phyloP scores from a whole-genome alignment of 164 flowering plant genomes.

The Nelumbo lutea region DNA sequence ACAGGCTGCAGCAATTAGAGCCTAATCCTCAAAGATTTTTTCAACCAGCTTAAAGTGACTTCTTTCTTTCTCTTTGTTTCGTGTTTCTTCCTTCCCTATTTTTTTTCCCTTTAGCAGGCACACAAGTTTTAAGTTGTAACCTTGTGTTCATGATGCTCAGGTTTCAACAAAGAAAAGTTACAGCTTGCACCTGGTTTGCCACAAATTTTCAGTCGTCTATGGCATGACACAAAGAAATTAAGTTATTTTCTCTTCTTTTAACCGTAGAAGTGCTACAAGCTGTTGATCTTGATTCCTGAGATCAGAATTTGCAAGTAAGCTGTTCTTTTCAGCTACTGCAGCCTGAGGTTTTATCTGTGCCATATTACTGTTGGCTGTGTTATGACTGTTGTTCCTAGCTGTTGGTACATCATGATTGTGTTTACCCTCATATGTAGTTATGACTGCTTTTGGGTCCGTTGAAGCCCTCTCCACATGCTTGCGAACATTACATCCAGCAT shows the following conservation, averaged over 20 bases:
- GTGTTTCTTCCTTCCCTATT: neutral
- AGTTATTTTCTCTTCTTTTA: constrained; percentile 51
- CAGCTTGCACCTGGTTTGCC: neutral
- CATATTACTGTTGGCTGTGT: constrained; percentile 24
- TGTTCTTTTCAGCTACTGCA: constrained; percentile 25
- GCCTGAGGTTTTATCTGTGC: constrained; percentile 31
- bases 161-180: neutral
- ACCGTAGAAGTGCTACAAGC: constrained; percentile 35
- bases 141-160: neutral
- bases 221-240: constrained; percentile 7
- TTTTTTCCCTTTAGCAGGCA: neutral
- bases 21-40: neutral
- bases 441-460: constrained; percentile 71
- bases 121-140: neutral
- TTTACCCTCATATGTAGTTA: constrained; percentile 94
- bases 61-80: neutral
- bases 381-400: constrained; percentile 48
- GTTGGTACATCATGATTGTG: constrained; percentile 84
- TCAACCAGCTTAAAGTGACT: neutral
- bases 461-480: constrained; percentile 95
- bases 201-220: neutral
- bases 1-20: constrained; percentile 5
- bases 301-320: constrained; percentile 25
- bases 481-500: constrained; percentile 76
- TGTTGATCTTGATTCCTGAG: constrained; percentile 38